These are phyloP conservation scores for Incumbomyces delicatus DNA, from an alignment of 2,329 filamentous ascomycete genomes.

Conservation along the genomic window DNA sequence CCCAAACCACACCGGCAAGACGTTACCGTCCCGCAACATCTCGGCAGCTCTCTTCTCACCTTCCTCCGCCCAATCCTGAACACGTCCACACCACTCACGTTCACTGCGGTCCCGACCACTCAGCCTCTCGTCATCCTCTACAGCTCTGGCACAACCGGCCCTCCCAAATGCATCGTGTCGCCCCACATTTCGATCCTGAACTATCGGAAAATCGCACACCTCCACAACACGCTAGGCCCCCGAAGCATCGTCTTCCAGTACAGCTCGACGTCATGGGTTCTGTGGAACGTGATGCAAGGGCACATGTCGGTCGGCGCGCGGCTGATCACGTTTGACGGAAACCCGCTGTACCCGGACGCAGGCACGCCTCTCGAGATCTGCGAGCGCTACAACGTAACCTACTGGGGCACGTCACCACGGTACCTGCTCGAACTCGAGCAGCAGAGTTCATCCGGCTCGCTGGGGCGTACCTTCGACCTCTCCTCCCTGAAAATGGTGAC, in stretches of 20 bases:
- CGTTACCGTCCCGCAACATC: not conserved
- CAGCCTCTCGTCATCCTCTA: constrained; percentile 37
- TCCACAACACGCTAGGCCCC: constrained; percentile 35
- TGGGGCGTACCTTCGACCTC: constrained; percentile 27
- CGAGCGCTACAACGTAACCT: constrained; percentile 29
- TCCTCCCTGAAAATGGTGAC: constrained; percentile 33
- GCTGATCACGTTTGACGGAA: constrained; percentile 36
- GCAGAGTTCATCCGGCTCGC: constrained; percentile 9
- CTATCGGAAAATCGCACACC: constrained; percentile 33
- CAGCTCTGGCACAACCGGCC: constrained; percentile 34
- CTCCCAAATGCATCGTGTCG: constrained; percentile 39
- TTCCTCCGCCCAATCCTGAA: constrained; percentile 26
- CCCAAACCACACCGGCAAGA: constrained; percentile 11
- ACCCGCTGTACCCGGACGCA: constrained; percentile 32
- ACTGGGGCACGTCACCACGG: constrained; percentile 36
- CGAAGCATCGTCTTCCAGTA: constrained; percentile 37
- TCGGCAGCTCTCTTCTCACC: constrained; percentile 16
- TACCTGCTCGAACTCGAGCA: constrained; percentile 37
- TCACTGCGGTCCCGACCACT: constrained; percentile 31
- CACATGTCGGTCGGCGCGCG: constrained; percentile 34
- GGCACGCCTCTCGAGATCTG: constrained; percentile 28
- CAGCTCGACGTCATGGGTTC: constrained; percentile 38
- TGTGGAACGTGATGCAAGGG: constrained; percentile 38
- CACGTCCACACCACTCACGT: constrained; percentile 25
- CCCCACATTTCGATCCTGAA: constrained; percentile 35